These are phyloP conservation scores for Mortierella sp. DNA, from an alignment of 371 early-diverging fungal species.

Conservation along the genomic window DNA sequence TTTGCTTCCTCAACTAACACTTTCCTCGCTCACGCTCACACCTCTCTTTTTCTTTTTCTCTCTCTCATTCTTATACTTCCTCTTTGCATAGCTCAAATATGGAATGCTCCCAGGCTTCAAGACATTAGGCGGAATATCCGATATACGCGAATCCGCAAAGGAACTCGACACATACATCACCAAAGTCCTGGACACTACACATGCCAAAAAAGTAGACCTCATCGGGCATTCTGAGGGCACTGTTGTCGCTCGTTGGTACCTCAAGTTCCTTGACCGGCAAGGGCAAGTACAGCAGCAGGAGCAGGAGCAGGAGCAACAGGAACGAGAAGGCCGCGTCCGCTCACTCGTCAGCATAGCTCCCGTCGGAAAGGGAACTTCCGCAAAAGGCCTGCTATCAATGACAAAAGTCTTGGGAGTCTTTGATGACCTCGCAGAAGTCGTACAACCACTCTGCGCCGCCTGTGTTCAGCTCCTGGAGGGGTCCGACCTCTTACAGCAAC, in stretches of 20 bases:
- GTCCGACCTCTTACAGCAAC: slow-evolving; percentile 25
- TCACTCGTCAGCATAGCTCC: slow-evolving; percentile 28
- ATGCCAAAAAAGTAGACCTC: slow-evolving; percentile 30
- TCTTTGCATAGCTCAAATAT: slow-evolving; percentile 21
- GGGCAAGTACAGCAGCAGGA: not conserved
- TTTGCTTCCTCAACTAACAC: no score
- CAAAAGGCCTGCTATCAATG: slow-evolving; percentile 14
- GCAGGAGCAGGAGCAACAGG: not conserved
- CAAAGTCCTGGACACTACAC: slow-evolving; percentile 25
- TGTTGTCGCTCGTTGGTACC: slow-evolving; percentile 30
- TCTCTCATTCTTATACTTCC: no score
- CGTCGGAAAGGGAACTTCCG: slow-evolving; percentile 22
- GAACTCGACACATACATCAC: slow-evolving; percentile 24
- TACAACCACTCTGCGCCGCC: slow-evolving; percentile 16
- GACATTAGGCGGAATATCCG: slow-evolving; percentile 19
- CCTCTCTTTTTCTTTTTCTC: not conserved
- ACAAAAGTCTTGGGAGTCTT: slow-evolving; percentile 14
- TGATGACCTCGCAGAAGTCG: not conserved
- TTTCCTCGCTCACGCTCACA: no score
- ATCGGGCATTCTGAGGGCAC: slow-evolving; percentile 40
- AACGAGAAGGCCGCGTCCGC: not conserved
- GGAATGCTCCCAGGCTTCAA: slow-evolving; percentile 20
- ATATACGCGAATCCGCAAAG: slow-evolving; percentile 30
- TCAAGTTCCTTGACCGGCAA: slow-evolving; percentile 12
- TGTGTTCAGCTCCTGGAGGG: slow-evolving; percentile 30